Percentiles rank a stretch among this genome's conserved stretches.
Evolutionary conservation across 2,329 filamentous ascomycete species (phyloP).

Genomic region (Epichloe hybrida): DNA sequence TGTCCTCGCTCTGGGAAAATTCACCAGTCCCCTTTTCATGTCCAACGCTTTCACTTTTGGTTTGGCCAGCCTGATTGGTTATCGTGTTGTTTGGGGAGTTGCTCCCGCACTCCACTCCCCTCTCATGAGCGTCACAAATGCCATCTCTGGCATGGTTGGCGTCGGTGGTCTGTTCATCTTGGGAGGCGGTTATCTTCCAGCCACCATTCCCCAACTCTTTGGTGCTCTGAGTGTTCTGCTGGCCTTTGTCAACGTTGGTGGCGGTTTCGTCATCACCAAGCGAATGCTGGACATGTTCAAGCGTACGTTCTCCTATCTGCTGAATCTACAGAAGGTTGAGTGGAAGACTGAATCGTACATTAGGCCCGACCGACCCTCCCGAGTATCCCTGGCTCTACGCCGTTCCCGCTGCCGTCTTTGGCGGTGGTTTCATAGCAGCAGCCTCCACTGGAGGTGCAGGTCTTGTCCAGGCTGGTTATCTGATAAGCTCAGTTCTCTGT

Average conservation of each 20-base stretch:
- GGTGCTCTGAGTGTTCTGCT: slow-evolving; percentile 70
- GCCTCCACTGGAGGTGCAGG: slow-evolving; percentile 72
- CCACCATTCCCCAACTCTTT: slow-evolving; percentile 65
- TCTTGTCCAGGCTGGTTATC: slow-evolving; percentile 75
- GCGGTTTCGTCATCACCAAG: slow-evolving; percentile 84
- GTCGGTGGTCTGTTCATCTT: slow-evolving; percentile 81
- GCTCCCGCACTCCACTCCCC: slow-evolving; percentile 72
- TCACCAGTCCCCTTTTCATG: slow-evolving; percentile 78
- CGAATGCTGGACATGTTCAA: slow-evolving; percentile 91
- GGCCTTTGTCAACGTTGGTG: slow-evolving; percentile 78
- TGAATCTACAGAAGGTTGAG: neutral
- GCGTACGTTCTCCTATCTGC: slow-evolving; percentile 27
- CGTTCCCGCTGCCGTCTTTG: slow-evolving; percentile 62
- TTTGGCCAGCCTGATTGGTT: slow-evolving; percentile 73
- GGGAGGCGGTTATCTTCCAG: slow-evolving; percentile 65
- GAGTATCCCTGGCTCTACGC: slow-evolving; percentile 85
- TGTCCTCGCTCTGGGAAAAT: slow-evolving; percentile 62
- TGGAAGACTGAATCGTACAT: slow-evolving; percentile 7
- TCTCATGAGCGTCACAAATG: slow-evolving; percentile 86
- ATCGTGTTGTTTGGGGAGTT: slow-evolving; percentile 81
- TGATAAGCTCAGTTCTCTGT: slow-evolving; percentile 72
- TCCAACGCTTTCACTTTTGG: slow-evolving; percentile 74
- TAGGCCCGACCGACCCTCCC: slow-evolving; percentile 66
- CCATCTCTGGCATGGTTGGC: slow-evolving; percentile 84
- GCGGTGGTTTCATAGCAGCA: slow-evolving; percentile 68